These are phyloP conservation scores for Phytophthora cajani DNA, from an alignment of 352 stramenopile species.

Conservation along the genomic window DNA sequence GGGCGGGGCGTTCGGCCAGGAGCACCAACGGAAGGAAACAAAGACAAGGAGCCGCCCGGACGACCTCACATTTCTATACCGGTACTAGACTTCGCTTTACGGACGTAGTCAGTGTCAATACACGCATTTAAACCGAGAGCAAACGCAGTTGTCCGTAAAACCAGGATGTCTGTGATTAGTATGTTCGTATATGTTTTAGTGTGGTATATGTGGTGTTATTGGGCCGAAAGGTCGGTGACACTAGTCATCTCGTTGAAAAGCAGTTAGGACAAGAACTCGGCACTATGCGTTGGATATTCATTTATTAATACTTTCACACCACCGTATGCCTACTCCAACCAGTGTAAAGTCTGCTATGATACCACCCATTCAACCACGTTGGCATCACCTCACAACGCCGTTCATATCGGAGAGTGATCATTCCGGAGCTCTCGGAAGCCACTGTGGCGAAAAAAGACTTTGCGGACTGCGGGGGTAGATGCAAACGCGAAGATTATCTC, in stretches of 20 bases:
- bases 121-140: neutral
- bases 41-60: conserved; percentile 16
- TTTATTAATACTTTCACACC: too few relatives aligned
- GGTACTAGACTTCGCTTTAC: neutral
- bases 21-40: conserved; percentile 26
- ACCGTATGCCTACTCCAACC: too few relatives aligned
- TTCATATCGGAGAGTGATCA: neutral
- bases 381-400: neutral
- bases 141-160: neutral
- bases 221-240: neutral
- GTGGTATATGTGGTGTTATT: neutral
- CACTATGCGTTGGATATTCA: too few relatives aligned
- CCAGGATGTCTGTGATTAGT: neutral
- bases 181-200: neutral
- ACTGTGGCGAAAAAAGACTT: neutral
- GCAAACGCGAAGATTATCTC: neutral
- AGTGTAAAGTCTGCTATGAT: too few relatives aligned
- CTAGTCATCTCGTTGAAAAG: neutral
- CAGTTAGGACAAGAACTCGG: too few relatives aligned
- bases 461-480: neutral
- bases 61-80: conserved; percentile 12
- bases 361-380: neutral
- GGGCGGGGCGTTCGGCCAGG: neutral
- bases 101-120: neutral
- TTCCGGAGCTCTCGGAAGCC: neutral